Evolutionary conservation across 345 rosid genomes (phyloP), one percentile per base, ranked within the genome.

Genomic region (Dipteronia sinensis): DNA sequence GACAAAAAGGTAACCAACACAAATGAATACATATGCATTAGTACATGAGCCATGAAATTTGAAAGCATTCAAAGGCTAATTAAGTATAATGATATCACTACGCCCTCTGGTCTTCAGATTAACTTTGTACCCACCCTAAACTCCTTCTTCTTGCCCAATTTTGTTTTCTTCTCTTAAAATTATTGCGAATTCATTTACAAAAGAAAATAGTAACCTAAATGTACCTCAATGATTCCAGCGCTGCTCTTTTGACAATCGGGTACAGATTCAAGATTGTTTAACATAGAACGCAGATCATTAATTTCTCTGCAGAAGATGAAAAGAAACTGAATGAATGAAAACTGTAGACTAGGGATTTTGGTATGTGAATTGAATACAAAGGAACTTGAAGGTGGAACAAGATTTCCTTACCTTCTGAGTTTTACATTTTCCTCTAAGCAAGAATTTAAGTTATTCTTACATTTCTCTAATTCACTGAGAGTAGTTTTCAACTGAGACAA

Each of bases 391-490:
- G 80, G 69, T 13, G 47, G 65, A 72, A 76, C 65, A 38, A 70
- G 78, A 87, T 61, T 70, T 71, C 38, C 91, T 85, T 65, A 93
- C 97, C 96, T 87, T 19, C 82, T 82, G 73, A 95, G 91, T 78
- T 87, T 90, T 76, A 87, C 87, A 83, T 95, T 95, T 71, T 95
- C 96, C 81, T 92, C 92, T 42, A 93, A 76, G 87, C 95, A 95
- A 84, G 89, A 85, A 73, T 75, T 88, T 64, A 93, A 89, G 64
- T 86, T 89, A 75, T n/a, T 22, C 78, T 87, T 89, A 89, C 98
- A 90, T 76, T 87, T 88, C 79, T 93, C 96, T 74, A 92, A 84
- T 85, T 95, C 93, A 69, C 72, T 76, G 49, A 72, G 76, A 61
- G 94, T 86, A 68, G 76, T 90, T 81, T 87, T 82, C 83, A 93